phyloP scores from a whole-genome alignment of 2,329 filamentous ascomycete genomes.

The Ophiostoma piceae region DNA sequence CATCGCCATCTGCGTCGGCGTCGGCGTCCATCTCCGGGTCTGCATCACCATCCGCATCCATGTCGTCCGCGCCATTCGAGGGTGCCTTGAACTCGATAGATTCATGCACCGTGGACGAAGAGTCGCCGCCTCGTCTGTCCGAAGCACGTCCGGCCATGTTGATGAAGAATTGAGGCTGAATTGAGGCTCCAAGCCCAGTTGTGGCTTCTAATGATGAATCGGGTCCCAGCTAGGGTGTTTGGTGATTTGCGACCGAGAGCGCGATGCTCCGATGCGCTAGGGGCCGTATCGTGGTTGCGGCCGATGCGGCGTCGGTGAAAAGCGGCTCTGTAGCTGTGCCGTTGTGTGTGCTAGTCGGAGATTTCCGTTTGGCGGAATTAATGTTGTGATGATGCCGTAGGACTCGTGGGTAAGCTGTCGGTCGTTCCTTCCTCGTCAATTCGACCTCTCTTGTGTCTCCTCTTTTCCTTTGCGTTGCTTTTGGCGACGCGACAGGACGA shows the following conservation, averaged over 20 bases:
- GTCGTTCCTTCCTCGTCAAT: constrained; percentile 9
- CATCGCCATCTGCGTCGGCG: constrained; percentile 35
- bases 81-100: constrained; percentile 45
- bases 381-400: constrained; percentile 7
- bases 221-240: background rate
- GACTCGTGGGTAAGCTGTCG: constrained; percentile 6
- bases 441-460: constrained; percentile 3
- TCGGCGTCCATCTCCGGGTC: constrained; percentile 32
- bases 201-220: background rate
- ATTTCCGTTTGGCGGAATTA: background rate
- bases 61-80: constrained; percentile 24
- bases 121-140: constrained; percentile 33
- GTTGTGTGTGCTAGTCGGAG: background rate
- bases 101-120: constrained; percentile 44
- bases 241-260: background rate
- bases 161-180: background rate
- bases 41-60: constrained; percentile 32
- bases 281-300: background rate
- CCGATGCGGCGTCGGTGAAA: background rate
- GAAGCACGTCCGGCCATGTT: constrained; percentile 31
- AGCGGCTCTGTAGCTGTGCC: background rate
- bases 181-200: background rate
- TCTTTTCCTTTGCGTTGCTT: constrained; percentile 11
- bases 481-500: constrained; percentile 7
- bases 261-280: constrained; percentile 11